Evolutionary conservation across 345 rosid species (phyloP), one percentile per base, ranked within the genome.

Genomic region (Cardiospermum halicacabum): DNA sequence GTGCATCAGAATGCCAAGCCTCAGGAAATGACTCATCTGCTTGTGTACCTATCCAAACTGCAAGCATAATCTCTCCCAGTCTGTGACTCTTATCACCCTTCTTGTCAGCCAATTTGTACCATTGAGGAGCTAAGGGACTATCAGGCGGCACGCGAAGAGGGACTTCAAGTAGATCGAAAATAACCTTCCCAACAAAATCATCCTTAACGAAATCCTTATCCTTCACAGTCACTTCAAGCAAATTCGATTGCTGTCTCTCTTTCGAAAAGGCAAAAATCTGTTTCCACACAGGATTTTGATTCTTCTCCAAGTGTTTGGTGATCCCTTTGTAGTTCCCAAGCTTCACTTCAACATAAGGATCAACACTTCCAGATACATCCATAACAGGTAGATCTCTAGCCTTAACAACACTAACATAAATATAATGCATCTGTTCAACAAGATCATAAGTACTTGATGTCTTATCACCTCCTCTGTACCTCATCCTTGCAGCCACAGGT

Each of bases 1-100:
- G 97, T 2, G 99, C 96, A 74, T 94, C 99, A 7, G 99, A 94
- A 62, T 94, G 97, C 97, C 99, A 94, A 45, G 97, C 97, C 40
- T 84, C 92, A 0, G 96, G 91, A 69, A 94, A 94, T 8, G 97
- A 82, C 69, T 94, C 99, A 27, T 94, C 99, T 0, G 99, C 97
- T 72, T 91, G 99, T 18, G 99, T 94, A 56, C 99, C 97, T 77
- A 94, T 79, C 99, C 99, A 94, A 24, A 94, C 91, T 1, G 96
- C 93, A 15, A 94, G 84, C 99, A 94, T 94, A n/a, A 94, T 53
- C 67, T 94, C 96, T 25, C 99, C 99, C 19, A 8, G 1, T 60
- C 64, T 79, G 12, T 25, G 64, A 2, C 43, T 43, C 75, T 84
- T 94, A 63, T 82, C 81, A 22, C 93, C 91, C 67, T 69, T 84